Conservation (phyloP, 208 protist species). For the Borovskyia barvae region DNA sequence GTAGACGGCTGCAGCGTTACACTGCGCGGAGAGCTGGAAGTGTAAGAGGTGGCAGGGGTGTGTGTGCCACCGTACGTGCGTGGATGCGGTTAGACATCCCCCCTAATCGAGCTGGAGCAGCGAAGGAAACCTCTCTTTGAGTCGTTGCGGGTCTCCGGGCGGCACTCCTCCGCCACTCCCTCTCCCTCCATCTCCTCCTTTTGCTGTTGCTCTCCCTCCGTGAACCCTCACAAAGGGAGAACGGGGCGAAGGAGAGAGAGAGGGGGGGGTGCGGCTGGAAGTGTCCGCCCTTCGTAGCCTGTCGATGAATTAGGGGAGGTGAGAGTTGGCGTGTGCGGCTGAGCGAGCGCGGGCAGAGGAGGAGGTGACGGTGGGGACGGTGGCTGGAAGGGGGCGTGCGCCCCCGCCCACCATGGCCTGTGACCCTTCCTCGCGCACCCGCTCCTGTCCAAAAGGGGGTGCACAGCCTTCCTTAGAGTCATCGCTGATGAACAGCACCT, state of each 20-base stretch:
- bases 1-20: slow-evolving; percentile 36
- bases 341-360: too few relatives aligned
- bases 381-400: too few relatives aligned
- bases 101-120: too few relatives aligned
- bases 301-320: slow-evolving; percentile 20
- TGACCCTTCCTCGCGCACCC: background rate
- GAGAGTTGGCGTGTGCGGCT: slow-evolving; percentile 1
- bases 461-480: slow-evolving; percentile 23
- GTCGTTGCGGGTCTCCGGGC: slow-evolving; percentile 7
- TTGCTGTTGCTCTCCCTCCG: too few relatives aligned
- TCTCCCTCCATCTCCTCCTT: background rate
- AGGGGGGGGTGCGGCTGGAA: background rate
- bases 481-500: slow-evolving; percentile 13
- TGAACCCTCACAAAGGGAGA: background rate
- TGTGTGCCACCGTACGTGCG: too few relatives aligned
- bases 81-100: too few relatives aligned
- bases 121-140: slow-evolving; percentile 22
- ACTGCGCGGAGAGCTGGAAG: slow-evolving; percentile 15
- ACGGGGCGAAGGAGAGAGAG: background rate
- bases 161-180: background rate
- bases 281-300: background rate
- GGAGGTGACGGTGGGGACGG: too few relatives aligned
- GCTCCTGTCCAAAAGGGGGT: background rate
- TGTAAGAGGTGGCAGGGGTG: background rate
- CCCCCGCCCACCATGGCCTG: too few relatives aligned